Evolutionary conservation across 345 rosid species (phyloP).

Genomic region (Durio zibethinus): DNA sequence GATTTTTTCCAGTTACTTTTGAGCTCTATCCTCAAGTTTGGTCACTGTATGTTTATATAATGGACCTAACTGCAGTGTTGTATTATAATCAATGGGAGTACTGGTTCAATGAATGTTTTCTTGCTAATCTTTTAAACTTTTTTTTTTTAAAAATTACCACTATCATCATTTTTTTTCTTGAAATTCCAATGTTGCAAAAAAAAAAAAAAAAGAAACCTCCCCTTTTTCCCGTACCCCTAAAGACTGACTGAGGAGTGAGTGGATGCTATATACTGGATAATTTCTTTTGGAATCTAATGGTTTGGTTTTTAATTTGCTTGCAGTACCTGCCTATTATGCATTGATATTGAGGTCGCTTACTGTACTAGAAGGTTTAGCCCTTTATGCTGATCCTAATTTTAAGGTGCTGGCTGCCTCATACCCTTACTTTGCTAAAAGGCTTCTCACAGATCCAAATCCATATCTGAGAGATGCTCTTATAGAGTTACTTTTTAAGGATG

Average conservation of each 20-base stretch:
- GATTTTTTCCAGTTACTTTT: neutral
- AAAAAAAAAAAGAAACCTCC: neutral
- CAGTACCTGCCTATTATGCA: slow-evolving; percentile 95
- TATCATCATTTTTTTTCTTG: neutral
- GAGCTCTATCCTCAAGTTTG: neutral
- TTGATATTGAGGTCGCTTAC: slow-evolving; percentile 94
- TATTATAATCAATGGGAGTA: neutral
- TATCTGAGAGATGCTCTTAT: slow-evolving; percentile 95
- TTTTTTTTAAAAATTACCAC: neutral
- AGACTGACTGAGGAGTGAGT: neutral
- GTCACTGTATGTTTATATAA: neutral
- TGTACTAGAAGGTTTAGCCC: slow-evolving; percentile 94
- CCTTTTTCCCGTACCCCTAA: neutral
- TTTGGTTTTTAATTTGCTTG: slow-evolving; percentile 28
- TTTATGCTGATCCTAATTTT: slow-evolving; percentile 85
- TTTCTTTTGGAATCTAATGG: slow-evolving; percentile 13
- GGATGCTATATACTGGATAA: neutral
- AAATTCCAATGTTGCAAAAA: neutral
- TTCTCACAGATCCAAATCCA: slow-evolving; percentile 94
- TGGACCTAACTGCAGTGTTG: neutral
- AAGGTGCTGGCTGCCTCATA: slow-evolving; percentile 94
- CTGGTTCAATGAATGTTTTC: neutral
- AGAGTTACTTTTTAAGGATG: slow-evolving; percentile 94
- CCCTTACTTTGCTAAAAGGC: slow-evolving; percentile 97
- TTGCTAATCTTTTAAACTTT: neutral